Conservation (phyloP, 2,329 filamentous ascomycete species). For the Diaporthe caulivora region DNA sequence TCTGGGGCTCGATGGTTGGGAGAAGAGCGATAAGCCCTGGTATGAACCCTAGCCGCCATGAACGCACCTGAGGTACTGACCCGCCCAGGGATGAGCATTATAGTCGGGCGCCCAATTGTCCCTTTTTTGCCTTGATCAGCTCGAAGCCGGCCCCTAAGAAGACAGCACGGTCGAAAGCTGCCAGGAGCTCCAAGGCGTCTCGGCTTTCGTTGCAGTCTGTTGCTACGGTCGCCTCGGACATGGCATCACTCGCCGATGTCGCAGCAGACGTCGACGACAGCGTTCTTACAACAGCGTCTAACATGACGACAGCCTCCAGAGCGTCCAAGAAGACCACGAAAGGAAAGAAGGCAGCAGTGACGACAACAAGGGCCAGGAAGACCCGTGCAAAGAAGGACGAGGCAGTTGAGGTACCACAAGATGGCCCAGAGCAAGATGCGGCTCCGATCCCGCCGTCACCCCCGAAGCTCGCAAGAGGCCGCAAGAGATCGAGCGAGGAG, state of each 20-base stretch:
- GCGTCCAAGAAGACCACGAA: constrained; percentile 63
- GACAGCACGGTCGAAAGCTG: constrained; percentile 64
- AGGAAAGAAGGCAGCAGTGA: constrained; percentile 67
- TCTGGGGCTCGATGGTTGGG: constrained; percentile 93
- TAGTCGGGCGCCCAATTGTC: constrained; percentile 81
- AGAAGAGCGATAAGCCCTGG: constrained; percentile 90
- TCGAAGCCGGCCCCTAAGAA: constrained; percentile 70
- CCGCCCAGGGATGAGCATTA: constrained; percentile 82
- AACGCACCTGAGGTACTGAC: constrained; percentile 43
- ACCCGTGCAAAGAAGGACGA: constrained; percentile 67
- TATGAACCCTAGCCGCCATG: constrained; percentile 57
- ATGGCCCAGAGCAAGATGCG: constrained; percentile 47
- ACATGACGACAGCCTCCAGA: constrained; percentile 59
- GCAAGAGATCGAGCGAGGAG: constrained; percentile 74
- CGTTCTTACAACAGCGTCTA: constrained; percentile 70
- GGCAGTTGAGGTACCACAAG: constrained; percentile 59
- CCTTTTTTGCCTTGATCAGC: constrained; percentile 81
- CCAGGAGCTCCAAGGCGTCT: constrained; percentile 75
- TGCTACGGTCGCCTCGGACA: constrained; percentile 63
- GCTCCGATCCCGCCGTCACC: constrained; percentile 50
- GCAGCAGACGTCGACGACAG: constrained; percentile 68
- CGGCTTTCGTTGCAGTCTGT: constrained; percentile 72
- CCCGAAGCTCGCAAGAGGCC: constrained; percentile 62
- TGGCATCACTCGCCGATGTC: constrained; percentile 60
- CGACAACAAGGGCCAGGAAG: constrained; percentile 60